Conservation (phyloP, 1,284 basidiomycete species). For the Ganoderma sinense region DNA sequence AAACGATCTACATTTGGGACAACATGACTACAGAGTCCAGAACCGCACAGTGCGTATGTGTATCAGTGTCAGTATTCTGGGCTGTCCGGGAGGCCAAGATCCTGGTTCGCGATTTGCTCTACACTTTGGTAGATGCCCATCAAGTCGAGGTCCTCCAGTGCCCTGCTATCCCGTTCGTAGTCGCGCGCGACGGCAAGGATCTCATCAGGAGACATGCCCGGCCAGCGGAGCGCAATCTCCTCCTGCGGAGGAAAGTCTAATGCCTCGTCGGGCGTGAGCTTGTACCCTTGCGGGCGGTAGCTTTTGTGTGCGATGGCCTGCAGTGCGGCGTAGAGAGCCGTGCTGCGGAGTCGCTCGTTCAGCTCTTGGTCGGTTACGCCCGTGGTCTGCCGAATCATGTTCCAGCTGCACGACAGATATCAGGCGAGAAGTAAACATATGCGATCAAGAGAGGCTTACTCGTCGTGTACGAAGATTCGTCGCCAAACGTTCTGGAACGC, state of each 20-base stretch:
- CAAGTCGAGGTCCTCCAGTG: slow-evolving; percentile 61
- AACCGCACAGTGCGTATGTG: neutral
- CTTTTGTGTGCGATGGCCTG: slow-evolving; percentile 53
- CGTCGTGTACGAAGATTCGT: slow-evolving; percentile 86
- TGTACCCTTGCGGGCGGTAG: slow-evolving; percentile 54
- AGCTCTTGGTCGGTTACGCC: slow-evolving; percentile 78
- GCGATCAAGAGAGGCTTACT: slow-evolving; percentile 59
- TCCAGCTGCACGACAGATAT: slow-evolving; percentile 63
- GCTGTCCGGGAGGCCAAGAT: slow-evolving; percentile 42
- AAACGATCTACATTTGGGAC: slow-evolving; percentile 23
- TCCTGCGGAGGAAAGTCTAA: slow-evolving; percentile 58
- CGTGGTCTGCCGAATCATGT: slow-evolving; percentile 68
- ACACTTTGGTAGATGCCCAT: slow-evolving; percentile 67
- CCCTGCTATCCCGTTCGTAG: slow-evolving; percentile 65
- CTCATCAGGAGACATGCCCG: slow-evolving; percentile 70
- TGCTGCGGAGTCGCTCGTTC: slow-evolving; percentile 67
- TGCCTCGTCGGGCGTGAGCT: slow-evolving; percentile 61
- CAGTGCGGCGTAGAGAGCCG: slow-evolving; percentile 74
- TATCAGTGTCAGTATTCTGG: slow-evolving; percentile 27
- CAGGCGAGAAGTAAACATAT: neutral
- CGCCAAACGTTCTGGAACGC: slow-evolving; percentile 86
- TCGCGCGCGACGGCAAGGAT: slow-evolving; percentile 63
- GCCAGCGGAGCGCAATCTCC: slow-evolving; percentile 74
- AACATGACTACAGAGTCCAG: slow-evolving; percentile 5
- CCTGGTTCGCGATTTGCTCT: slow-evolving; percentile 60